Percentiles rank a stretch among this genome's conserved stretches.
Conservation (phyloP, 768 basidiomycete species). For the Neoboletus subvelutipes region DNA sequence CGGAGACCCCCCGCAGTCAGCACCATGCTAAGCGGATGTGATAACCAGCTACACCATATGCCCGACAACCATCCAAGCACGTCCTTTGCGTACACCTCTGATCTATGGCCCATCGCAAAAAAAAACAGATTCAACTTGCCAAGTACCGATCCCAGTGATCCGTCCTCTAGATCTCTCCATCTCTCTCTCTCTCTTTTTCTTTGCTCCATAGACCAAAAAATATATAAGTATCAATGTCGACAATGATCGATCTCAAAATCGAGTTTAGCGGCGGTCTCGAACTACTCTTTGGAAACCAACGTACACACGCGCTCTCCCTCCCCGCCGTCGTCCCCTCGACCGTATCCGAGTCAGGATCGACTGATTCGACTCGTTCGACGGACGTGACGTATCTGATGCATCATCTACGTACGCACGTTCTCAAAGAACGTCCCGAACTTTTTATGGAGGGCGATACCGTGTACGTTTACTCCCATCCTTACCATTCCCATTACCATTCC, state of each 20-base stretch:
- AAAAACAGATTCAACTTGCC: too few relatives aligned
- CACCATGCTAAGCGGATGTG: constrained; percentile 40
- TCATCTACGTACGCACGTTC: constrained; percentile 71
- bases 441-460: constrained; percentile 87
- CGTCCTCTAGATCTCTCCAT: too few relatives aligned
- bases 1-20: constrained; percentile 39
- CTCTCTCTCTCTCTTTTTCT: too few relatives aligned
- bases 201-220: too few relatives aligned
- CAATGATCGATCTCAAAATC: constrained; percentile 49
- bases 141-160: too few relatives aligned
- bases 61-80: constrained; percentile 3
- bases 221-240: constrained; percentile 3
- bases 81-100: background rate
- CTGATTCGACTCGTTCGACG: constrained; percentile 29
- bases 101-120: too few relatives aligned
- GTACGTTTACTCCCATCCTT: constrained; percentile 43
- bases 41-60: constrained; percentile 43
- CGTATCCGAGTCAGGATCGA: too few relatives aligned
- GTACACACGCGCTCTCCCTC: constrained; percentile 54
- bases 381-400: constrained; percentile 78
- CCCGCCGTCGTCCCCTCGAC: constrained; percentile 47
- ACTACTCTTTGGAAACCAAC: constrained; percentile 73
- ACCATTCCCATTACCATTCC: too few relatives aligned
- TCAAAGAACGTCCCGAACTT: constrained; percentile 84
- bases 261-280: constrained; percentile 88